Evolutionary conservation across 176 grass and related monocot genomes (phyloP), one percentile per base, ranked within the genome.

Genomic region (Pontederia paniculata): DNA sequence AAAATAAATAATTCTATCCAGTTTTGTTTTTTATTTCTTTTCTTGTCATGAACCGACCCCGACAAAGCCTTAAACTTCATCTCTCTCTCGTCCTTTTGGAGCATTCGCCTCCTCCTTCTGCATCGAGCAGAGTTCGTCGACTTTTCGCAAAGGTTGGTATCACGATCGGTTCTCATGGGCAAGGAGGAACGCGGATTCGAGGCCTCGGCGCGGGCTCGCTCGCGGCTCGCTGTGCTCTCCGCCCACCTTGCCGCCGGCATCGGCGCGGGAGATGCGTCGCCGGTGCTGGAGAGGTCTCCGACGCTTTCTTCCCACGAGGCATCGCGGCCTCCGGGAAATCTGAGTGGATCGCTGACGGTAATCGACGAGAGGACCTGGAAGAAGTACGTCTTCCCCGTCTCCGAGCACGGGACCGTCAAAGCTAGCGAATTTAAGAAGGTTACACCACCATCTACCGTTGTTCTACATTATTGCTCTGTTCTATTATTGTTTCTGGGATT

Each of bases 381-480:
- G 23, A 76, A 76, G 15, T 83, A 86, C 76, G 82, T 73, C 60
- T 14, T 96, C 28, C 75, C 80, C 73, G 76, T 96, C 14, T 83
- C 81, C 4, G 76, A 85, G 68, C 85, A 89, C 43, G 90, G 79
- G 50, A 83, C 82, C 55, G 76, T 96, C 54, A 70, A 78, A 70
- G 90, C 90, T 66, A 78, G 86, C 9, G 83, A 88, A 66, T 72
- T 97, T 54, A 97, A 97, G 53, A 90, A 90, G 86, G 91, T 87
- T 74, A 11, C 0, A 0, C 11, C 4, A 23, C 9, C 9, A 49
- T 57, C 12, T 19, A 12, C n/a, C 16, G 21, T 12, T 23, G 46
- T 18, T 65, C 10, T n/a, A 37, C n/a, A n/a, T 8, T 13, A 8
- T 20, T 21, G 16, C 25, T 53, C n/a, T n/a, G 7, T 53, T 42